Conservation (phyloP, 805 yeast species). For the Scheffersomyces amazonensis region DNA sequence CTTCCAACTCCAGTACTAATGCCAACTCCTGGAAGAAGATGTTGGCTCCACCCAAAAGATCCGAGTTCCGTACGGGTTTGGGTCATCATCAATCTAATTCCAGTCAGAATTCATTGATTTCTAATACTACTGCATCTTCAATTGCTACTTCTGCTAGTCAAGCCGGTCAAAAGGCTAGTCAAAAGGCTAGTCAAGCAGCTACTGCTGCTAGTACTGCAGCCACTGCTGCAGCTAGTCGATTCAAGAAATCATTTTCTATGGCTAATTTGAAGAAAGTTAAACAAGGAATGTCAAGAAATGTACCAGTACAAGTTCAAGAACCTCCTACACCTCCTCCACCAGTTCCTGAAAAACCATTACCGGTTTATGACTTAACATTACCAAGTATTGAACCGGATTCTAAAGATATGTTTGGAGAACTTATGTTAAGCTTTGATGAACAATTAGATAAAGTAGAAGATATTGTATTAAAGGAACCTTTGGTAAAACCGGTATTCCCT, state of each 20-base stretch:
- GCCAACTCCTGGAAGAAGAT: conserved; percentile 15
- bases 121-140: too few species aligned
- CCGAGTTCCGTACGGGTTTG: too few species aligned
- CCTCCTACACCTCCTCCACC: conserved; percentile 1
- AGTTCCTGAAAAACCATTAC: conserved; percentile 1
- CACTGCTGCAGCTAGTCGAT: neutral
- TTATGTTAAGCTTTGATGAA: conserved; percentile 24
- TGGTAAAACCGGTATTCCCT: neutral
- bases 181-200: neutral
- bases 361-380: conserved; percentile 9
- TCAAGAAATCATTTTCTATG: conserved; percentile 4
- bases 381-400: conserved; percentile 23
- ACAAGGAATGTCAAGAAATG: conserved; percentile 2
- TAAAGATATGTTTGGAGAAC: conserved; percentile 24
- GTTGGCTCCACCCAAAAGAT: neutral
- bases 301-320: neutral
- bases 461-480: conserved; percentile 4
- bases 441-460: conserved; percentile 13
- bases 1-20: neutral
- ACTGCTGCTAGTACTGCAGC: neutral
- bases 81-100: too few species aligned
- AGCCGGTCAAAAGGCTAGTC: too few species aligned
- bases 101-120: too few species aligned
- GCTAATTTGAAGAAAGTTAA: conserved; percentile 5
- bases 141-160: too few species aligned